Conservation (phyloP, 202 grass and related monocot genomes). For the Elaeis oleifera region DNA sequence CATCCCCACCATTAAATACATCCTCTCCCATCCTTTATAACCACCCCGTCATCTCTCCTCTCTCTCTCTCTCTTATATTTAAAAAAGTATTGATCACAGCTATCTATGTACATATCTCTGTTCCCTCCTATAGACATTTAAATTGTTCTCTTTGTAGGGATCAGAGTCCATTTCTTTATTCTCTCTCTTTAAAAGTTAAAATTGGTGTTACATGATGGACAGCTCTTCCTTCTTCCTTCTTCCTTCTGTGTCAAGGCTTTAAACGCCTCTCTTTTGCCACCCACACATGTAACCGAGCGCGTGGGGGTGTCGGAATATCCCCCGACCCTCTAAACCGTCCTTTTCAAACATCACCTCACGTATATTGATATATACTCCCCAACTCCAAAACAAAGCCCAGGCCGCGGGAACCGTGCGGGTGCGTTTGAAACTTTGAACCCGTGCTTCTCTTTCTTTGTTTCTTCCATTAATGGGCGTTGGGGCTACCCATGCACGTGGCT, state of each 20-base stretch:
- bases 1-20: not conserved
- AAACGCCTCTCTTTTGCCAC: not conserved
- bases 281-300: not conserved
- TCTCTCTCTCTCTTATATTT: not conserved
- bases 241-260: not conserved
- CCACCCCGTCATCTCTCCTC: not conserved
- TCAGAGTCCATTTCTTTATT: not conserved
- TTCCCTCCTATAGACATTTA: not conserved
- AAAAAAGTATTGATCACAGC: not conserved
- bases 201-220: too few relatives aligned
- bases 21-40: not conserved
- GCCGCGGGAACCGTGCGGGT: too few relatives aligned
- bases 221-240: too few relatives aligned
- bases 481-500: too few relatives aligned
- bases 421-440: too few relatives aligned
- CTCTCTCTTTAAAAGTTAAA: not conserved
- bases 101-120: not conserved
- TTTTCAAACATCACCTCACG: not conserved
- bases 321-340: not conserved
- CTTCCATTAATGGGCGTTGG: too few relatives aligned
- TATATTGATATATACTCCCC: not conserved
- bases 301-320: slow-evolving; percentile 2
- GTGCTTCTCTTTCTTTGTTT: too few relatives aligned
- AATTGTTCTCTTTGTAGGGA: slow-evolving; percentile 15
- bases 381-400: not conserved